Base-by-base conservation (phyloP, 176 grass and related monocot genomes). In the Leersia perrieri region DNA sequence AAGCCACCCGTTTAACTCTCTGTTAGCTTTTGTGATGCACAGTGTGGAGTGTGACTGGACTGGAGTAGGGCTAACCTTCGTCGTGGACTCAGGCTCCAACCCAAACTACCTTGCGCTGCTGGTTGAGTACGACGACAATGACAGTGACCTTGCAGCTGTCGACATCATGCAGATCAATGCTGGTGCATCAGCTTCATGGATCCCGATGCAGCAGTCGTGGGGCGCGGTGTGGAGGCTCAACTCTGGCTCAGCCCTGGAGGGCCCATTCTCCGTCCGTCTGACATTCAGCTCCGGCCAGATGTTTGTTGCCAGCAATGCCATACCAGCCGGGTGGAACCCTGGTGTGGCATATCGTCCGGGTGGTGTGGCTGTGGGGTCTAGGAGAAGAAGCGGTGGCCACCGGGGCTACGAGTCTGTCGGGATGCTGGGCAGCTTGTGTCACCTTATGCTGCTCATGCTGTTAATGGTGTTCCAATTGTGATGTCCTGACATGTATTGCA, bases 41-140 rank as follows among this genome's bases (percentile, higher is more conserved):
- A 94, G 91, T 7, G 88, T 94, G 44, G 75, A 71, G 60, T 94
- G 92, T 67, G 70, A 77, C 9, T 94, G 90, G 45, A 88, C 63
- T 36, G 94, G 94, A 70, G 83, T 85, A 11, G 75, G 87, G 42
- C 68, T 97, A 25, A 86, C 89, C 12, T 97, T 97, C 74, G 70
- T 79, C 11, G 91, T 97, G n/a, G 91, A 97, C 70, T 33, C 87
- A 0, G 89, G 94, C 35, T 97, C 94, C 0, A 97, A 94, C 81
- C 91, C 91, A 0, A 83, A 90, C 84, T 97, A 97, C 85, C 76
- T 97, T 3, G 94, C 91, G 2, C 87, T 97, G 29, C 79, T 94
- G 2, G 82, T 94, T 0, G 89, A 97, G 78, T 97, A 88, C 5
- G 87, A 94, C 66, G 87, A 84, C 40, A 86, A 71, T 0, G 94